Evolutionary conservation across 305 asterid genomes (phyloP).

Genomic region (Fraxinus dipetala): DNA sequence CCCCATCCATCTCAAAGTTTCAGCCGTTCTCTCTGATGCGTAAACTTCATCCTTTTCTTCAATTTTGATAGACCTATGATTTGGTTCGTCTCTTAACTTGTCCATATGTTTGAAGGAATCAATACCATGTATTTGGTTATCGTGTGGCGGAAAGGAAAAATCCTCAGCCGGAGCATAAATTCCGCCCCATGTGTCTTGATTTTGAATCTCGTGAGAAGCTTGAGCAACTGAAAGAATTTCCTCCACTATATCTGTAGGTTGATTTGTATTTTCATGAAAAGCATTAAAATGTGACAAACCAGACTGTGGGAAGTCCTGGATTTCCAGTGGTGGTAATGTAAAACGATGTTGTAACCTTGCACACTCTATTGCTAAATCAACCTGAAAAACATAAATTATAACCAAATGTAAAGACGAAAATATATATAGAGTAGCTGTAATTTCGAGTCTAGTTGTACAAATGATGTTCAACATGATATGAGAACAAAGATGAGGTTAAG

Average conservation of each 20-base stretch:
- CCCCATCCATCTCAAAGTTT: slow-evolving; percentile 61
- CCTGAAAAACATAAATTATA: slow-evolving; percentile 29
- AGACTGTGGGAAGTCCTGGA: slow-evolving; percentile 39
- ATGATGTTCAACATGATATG: neutral
- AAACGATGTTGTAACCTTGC: slow-evolving; percentile 56
- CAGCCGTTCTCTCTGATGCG: slow-evolving; percentile 39
- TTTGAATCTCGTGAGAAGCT: slow-evolving; percentile 66
- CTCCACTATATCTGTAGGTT: slow-evolving; percentile 35
- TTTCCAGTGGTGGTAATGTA: slow-evolving; percentile 51
- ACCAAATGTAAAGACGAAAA: neutral
- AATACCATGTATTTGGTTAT: slow-evolving; percentile 34
- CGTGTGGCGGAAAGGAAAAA: slow-evolving; percentile 52
- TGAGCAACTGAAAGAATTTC: slow-evolving; percentile 86
- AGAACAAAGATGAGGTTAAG: neutral
- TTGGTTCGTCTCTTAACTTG: slow-evolving; percentile 35
- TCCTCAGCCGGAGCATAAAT: slow-evolving; percentile 43
- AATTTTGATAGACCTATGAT: slow-evolving; percentile 42
- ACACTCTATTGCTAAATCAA: slow-evolving; percentile 55
- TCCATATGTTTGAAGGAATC: slow-evolving; percentile 30
- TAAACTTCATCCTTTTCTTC: slow-evolving; percentile 45
- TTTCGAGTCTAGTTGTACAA: neutral
- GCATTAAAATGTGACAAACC: slow-evolving; percentile 23
- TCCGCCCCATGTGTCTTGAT: slow-evolving; percentile 47
- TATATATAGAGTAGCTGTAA: neutral
- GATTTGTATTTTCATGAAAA: slow-evolving; percentile 28